Conservation (phyloP, 371 early-diverging fungal genomes). For the Rozella allomycis region DNA sequence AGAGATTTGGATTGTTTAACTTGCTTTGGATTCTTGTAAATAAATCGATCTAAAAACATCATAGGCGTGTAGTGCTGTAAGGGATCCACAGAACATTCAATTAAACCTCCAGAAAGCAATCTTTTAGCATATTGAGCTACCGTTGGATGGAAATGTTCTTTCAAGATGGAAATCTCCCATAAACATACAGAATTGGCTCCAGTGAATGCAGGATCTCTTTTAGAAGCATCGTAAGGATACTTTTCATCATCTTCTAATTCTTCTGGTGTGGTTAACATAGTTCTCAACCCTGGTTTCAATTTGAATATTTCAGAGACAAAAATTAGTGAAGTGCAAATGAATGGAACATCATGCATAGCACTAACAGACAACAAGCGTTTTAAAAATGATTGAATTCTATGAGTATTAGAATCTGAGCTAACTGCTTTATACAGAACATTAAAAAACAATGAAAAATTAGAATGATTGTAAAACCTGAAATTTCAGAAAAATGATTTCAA, state of each 20-base stretch:
- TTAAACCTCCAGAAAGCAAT: conserved; percentile 42
- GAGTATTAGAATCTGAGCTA: conserved; percentile 34
- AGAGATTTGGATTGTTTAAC: no score
- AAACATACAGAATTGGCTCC: conserved; percentile 56
- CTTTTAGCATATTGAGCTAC: conserved; percentile 51
- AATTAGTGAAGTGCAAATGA: conserved; percentile 61
- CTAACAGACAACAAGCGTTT: conserved; percentile 70
- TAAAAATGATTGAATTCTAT: conserved; percentile 56
- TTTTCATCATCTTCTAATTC: conserved; percentile 12
- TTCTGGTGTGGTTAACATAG: conserved; percentile 17
- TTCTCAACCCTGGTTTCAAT: conserved; percentile 6
- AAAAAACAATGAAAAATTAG: conserved; percentile 42
- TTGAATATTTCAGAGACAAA: conserved; percentile 47
- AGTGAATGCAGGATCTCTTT: conserved; percentile 66
- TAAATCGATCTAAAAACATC: conserved; percentile 85
- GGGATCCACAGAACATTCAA: conserved; percentile 42
- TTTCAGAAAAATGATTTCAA: no score
- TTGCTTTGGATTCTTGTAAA: conserved; percentile 78
- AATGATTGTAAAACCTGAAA: no score
- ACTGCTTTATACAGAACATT: conserved; percentile 71
- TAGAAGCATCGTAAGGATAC: conserved; percentile 46
- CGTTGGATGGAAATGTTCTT: conserved; percentile 74
- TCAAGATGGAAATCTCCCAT: conserved; percentile 66
- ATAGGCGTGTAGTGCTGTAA: conserved; percentile 69
- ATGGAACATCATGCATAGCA: conserved; percentile 27